A percentile compares a stretch with the other conserved stretches of the same genome.
Conservation (phyloP, 495 filamentous ascomycete species). For the Talaromyces borbonicus region DNA sequence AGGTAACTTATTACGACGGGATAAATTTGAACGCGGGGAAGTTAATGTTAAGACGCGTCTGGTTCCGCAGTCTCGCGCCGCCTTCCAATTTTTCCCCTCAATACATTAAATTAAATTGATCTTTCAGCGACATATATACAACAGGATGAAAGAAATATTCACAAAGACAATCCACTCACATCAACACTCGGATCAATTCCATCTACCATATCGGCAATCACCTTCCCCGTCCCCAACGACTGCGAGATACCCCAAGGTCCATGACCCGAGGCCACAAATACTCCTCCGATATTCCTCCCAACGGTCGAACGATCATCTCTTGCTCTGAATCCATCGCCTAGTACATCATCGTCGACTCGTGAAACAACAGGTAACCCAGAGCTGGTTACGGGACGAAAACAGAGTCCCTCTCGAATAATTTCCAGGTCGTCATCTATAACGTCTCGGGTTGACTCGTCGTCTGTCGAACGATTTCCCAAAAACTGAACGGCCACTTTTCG, state of each 20-base stretch:
- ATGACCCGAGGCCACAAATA: slow-evolving; percentile 65
- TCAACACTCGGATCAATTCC: slow-evolving; percentile 39
- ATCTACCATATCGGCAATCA: slow-evolving; percentile 54
- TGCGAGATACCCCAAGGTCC: slow-evolving; percentile 62
- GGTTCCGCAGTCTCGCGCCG: too few relatives aligned
- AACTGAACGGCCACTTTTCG: slow-evolving; percentile 44
- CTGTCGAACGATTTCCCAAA: slow-evolving; percentile 30
- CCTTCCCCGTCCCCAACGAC: slow-evolving; percentile 54
- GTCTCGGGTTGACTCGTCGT: slow-evolving; percentile 12
- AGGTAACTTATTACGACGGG: too few relatives aligned
- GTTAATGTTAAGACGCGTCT: too few relatives aligned
- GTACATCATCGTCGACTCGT: slow-evolving; percentile 40
- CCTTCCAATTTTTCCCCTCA: background rate
- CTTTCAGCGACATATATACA: background rate
- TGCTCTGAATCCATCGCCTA: slow-evolving; percentile 31
- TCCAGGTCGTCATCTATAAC: slow-evolving; percentile 51
- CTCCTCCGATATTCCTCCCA: slow-evolving; percentile 38
- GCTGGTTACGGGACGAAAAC: slow-evolving; percentile 60
- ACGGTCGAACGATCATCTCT: background rate
- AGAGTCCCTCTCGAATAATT: slow-evolving; percentile 54
- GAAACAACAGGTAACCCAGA: slow-evolving; percentile 53
- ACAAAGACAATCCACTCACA: slow-evolving; percentile 35
- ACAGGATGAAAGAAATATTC: too few relatives aligned
- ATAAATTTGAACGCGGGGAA: slow-evolving; percentile 4
- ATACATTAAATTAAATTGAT: background rate